Percentiles rank a stretch among this genome's conserved stretches.
Conservation (phyloP, 192 early-diverging fungal species). For the Gryganskiella cystojenkinii region DNA sequence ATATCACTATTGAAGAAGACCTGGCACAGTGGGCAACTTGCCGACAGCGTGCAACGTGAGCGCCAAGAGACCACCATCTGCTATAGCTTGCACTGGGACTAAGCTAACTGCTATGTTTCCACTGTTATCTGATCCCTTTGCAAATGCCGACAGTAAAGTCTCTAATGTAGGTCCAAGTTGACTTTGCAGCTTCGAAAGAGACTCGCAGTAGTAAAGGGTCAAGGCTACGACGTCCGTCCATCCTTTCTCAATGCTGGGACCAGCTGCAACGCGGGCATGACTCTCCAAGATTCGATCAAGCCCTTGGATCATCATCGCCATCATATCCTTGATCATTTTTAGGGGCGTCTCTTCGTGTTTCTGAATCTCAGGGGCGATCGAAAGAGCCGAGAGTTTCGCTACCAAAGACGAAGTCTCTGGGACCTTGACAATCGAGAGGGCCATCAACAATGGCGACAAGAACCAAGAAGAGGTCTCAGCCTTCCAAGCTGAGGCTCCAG, state of each 20-base stretch:
- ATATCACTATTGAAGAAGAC: constrained; percentile 14
- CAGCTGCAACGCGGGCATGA: background rate
- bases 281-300: constrained; percentile 24
- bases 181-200: background rate
- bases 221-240: constrained; percentile 38
- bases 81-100: constrained; percentile 42
- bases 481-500: constrained; percentile 10
- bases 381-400: constrained; percentile 8
- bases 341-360: background rate
- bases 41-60: constrained; percentile 35
- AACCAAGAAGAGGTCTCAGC: constrained; percentile 36
- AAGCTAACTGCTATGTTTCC: constrained; percentile 30
- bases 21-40: constrained; percentile 28
- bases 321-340: constrained; percentile 14
- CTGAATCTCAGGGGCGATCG: constrained; percentile 4
- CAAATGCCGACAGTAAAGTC: constrained; percentile 6
- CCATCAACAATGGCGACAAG: constrained; percentile 22
- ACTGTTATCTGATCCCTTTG: background rate
- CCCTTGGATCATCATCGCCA: constrained; percentile 31
- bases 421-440: constrained; percentile 11
- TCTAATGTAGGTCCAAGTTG: constrained; percentile 6
- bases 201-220: constrained; percentile 36
- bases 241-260: constrained; percentile 23
- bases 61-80: constrained; percentile 21
- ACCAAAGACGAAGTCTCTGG: constrained; percentile 7